These are phyloP conservation scores for Hymenoscyphus linearis DNA, from an alignment of 2,329 filamentous ascomycete genomes.

Conservation along the genomic window DNA sequence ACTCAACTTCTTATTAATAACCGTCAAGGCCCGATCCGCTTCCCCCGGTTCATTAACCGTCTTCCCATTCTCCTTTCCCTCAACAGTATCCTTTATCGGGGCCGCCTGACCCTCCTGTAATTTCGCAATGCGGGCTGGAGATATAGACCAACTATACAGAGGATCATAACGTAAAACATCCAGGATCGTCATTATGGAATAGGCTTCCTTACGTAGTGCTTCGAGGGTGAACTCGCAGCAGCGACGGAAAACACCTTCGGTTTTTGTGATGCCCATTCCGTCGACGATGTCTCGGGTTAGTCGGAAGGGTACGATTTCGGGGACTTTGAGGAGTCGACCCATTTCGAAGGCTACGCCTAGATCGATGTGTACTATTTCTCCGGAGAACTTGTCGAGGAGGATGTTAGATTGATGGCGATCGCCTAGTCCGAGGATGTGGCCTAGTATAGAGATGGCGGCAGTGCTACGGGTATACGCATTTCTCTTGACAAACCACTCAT, in stretches of 20 bases:
- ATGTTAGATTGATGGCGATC: slow-evolving; percentile 98
- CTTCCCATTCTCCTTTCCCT: slow-evolving; percentile 31
- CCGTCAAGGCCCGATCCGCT: slow-evolving; percentile 83
- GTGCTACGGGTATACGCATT: slow-evolving; percentile 91
- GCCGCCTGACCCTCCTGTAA: slow-evolving; percentile 56
- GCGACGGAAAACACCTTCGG: slow-evolving; percentile 93
- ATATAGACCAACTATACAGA: slow-evolving; percentile 91
- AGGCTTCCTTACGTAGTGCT: slow-evolving; percentile 87
- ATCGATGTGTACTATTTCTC: slow-evolving; percentile 95
- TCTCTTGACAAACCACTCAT: slow-evolving; percentile 89
- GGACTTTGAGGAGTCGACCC: slow-evolving; percentile 88
- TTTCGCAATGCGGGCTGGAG: slow-evolving; percentile 59
- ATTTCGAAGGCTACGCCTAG: slow-evolving; percentile 96
- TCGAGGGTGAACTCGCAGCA: slow-evolving; percentile 98
- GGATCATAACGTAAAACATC: slow-evolving; percentile 98
- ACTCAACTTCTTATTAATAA: slow-evolving; percentile 92
- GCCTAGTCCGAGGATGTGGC: slow-evolving; percentile 85
- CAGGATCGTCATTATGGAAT: slow-evolving; percentile 97
- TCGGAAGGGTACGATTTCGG: slow-evolving; percentile 92
- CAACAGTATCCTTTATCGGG: slow-evolving; percentile 28
- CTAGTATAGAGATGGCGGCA: slow-evolving; percentile 90
- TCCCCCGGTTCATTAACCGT: slow-evolving; percentile 62
- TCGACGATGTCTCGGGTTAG: slow-evolving; percentile 92
- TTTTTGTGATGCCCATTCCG: slow-evolving; percentile 92
- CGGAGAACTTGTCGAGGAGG: slow-evolving; percentile 79